Percentiles rank a stretch among this genome's conserved stretches.
Conservation (phyloP, 192 early-diverging fungal species). For the Podila horticola region DNA sequence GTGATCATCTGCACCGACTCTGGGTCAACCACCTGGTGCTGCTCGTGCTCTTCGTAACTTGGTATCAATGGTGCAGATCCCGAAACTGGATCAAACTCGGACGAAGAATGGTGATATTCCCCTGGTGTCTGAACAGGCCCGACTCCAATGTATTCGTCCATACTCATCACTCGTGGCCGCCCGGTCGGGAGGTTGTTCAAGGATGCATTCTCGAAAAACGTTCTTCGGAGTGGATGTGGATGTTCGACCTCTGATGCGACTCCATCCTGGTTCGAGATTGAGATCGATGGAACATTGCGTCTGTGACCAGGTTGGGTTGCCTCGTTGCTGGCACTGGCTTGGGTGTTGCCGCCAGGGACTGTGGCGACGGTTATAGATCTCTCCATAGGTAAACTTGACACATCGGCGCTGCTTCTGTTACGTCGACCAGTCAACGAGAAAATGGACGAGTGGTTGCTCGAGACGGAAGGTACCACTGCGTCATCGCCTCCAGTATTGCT, state of each 20-base stretch:
- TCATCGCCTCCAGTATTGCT: slow-evolving; percentile 15
- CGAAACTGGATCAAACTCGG: neutral
- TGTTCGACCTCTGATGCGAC: neutral
- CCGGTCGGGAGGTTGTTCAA: slow-evolving; percentile 13
- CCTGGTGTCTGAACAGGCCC: slow-evolving; percentile 5
- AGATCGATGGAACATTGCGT: slow-evolving; percentile 36
- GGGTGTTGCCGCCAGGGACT: neutral
- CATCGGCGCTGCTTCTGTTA: slow-evolving; percentile 19
- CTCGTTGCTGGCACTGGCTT: neutral
- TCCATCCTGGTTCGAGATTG: slow-evolving; percentile 24
- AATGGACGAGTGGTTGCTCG: neutral
- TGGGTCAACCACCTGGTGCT: slow-evolving; percentile 26
- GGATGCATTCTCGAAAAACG: slow-evolving; percentile 28
- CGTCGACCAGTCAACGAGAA: slow-evolving; percentile 10
- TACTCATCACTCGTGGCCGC: slow-evolving; percentile 27
- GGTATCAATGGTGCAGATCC: slow-evolving; percentile 41
- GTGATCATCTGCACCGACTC: slow-evolving; percentile 19
- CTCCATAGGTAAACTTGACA: neutral
- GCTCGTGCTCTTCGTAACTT: slow-evolving; percentile 36
- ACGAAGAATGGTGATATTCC: neutral
- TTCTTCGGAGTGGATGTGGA: slow-evolving; percentile 14
- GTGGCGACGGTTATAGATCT: neutral
- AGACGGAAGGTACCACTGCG: slow-evolving; percentile 2
- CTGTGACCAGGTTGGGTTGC: slow-evolving; percentile 10
- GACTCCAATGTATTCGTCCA: slow-evolving; percentile 39